Evolutionary conservation across 2,329 filamentous ascomycete species (phyloP), one percentile per base, ranked within the genome.

Genomic region (Colletotrichum trifolii): DNA sequence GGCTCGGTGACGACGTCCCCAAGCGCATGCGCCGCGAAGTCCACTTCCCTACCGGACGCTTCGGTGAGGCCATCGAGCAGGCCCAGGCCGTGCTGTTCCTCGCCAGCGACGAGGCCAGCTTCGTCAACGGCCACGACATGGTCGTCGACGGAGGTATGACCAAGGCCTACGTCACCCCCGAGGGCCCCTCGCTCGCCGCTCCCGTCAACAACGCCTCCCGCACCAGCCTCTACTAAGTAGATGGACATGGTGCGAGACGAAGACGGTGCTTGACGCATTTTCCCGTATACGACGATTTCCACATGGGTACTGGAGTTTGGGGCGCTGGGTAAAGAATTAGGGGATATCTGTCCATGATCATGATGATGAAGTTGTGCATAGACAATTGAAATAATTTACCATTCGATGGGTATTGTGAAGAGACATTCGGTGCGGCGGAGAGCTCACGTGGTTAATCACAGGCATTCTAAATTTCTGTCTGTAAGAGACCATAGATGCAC

Each of bases 71-170:
- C n/a, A 82, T 97, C 66, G 94, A 97, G 83, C 94, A 97, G 82
- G 94, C 94, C 0, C 91, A 96, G 68, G 94, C 92, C 7, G 94
- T 97, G 1, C 75, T 97, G 8, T 97, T 97, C 81, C 79, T 97
- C 66, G 93, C 93, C 8, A 94, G 90, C 69, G 93, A 97, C 71
- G 93, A 97, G 82, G 89, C 90, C 73, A 93, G 91, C 82, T 97
- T 96, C 72, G 91, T 97, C 73, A 97, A 96, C 69, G 94, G 92
- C 10, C 91, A 89, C 64, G 96, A 98, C 76, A 97, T 98, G 81
- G 91, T 97, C 5, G 94, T 98, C 34, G 96, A 99, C 73, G 96
- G 96, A 64, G 95, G 95, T 66, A 93, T 99, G 92, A 95, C 89
- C 73, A 97, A 92, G 85, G 92, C 94, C 48, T 98, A 97, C 77